These are phyloP conservation scores for Choiromyces venosus DNA, from an alignment of 495 filamentous ascomycete genomes.

Conservation along the genomic window DNA sequence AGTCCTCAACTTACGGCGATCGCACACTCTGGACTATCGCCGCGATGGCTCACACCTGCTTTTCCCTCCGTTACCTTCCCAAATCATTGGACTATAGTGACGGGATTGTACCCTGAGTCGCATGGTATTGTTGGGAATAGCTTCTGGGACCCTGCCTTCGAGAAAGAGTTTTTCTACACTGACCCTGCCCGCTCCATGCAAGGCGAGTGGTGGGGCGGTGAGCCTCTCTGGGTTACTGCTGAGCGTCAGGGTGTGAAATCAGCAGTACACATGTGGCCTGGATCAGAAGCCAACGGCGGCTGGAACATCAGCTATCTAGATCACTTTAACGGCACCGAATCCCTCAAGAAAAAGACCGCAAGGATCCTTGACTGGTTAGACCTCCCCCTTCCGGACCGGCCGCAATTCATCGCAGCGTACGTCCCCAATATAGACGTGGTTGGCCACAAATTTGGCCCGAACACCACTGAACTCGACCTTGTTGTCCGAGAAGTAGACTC, in stretches of 20 bases:
- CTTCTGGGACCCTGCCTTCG: slow-evolving; percentile 75
- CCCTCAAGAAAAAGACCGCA: slow-evolving; percentile 64
- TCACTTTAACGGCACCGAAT: slow-evolving; percentile 72
- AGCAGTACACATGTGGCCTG: slow-evolving; percentile 98
- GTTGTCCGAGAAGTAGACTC: slow-evolving; percentile 71
- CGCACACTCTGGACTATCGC: slow-evolving; percentile 76
- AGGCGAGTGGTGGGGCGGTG: slow-evolving; percentile 86
- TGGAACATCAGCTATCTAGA: slow-evolving; percentile 63
- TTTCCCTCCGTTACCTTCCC: slow-evolving; percentile 98
- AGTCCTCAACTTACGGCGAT: slow-evolving; percentile 78
- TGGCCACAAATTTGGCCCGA: slow-evolving; percentile 84
- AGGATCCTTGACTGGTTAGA: slow-evolving; percentile 76
- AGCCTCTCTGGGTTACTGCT: slow-evolving; percentile 89
- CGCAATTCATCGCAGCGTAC: slow-evolving; percentile 89
- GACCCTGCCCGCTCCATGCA: slow-evolving; percentile 65
- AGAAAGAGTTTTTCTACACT: slow-evolving; percentile 83
- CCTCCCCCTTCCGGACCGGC: slow-evolving; percentile 64
- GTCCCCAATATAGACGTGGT: slow-evolving; percentile 83
- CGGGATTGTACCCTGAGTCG: slow-evolving; percentile 83
- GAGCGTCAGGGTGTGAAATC: slow-evolving; percentile 67
- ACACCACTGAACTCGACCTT: slow-evolving; percentile 76
- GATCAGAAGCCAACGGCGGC: slow-evolving; percentile 73
- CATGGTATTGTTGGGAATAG: slow-evolving; percentile 92
- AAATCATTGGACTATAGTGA: slow-evolving; percentile 93
- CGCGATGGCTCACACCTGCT: slow-evolving; percentile 81